Percentiles rank a stretch among this genome's conserved stretches.
These are phyloP conservation scores for Pseudohalonectria lignicola DNA, from an alignment of 2,329 filamentous ascomycete genomes.

Conservation along the genomic window DNA sequence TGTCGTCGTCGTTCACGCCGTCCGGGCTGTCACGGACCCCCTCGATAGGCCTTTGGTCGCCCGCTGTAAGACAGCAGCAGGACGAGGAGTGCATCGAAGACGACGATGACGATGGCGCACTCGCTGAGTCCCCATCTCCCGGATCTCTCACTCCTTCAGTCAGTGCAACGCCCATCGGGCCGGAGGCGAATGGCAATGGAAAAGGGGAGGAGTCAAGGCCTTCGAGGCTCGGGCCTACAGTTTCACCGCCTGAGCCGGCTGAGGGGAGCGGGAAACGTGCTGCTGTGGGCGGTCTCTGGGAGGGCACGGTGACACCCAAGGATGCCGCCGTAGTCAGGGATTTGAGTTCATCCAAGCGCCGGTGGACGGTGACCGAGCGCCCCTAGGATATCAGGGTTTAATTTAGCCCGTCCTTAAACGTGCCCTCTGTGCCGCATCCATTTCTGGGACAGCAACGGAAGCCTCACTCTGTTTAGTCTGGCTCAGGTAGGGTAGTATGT, in stretches of 20 bases:
- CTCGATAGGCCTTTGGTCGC: slow-evolving; percentile 37
- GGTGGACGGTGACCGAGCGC: slow-evolving; percentile 45
- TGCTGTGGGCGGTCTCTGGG: background rate
- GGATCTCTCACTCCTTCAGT: background rate
- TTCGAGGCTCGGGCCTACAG: too few relatives aligned
- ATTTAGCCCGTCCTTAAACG: too few relatives aligned
- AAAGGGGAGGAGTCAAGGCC: background rate
- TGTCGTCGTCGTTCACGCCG: slow-evolving; percentile 6
- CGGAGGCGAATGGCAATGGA: background rate
- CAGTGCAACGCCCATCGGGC: background rate
- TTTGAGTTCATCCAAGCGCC: slow-evolving; percentile 33
- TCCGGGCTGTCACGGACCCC: slow-evolving; percentile 22
- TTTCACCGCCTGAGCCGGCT: background rate
- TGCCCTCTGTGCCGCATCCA: too few relatives aligned
- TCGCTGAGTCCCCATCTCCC: background rate
- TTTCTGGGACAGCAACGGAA: too few relatives aligned
- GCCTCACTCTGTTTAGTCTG: too few relatives aligned
- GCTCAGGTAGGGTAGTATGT: too few relatives aligned
- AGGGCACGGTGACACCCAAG: slow-evolving; percentile 38
- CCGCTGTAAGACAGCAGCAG: slow-evolving; percentile 15
- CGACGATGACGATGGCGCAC: slow-evolving; percentile 27
- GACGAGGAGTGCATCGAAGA: slow-evolving; percentile 23
- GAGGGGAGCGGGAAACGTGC: too few relatives aligned
- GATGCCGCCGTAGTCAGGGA: slow-evolving; percentile 25
- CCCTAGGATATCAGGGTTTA: slow-evolving; percentile 11